These are phyloP conservation scores for Amanita molliuscula DNA, from an alignment of 768 basidiomycete species.

Conservation along the genomic window DNA sequence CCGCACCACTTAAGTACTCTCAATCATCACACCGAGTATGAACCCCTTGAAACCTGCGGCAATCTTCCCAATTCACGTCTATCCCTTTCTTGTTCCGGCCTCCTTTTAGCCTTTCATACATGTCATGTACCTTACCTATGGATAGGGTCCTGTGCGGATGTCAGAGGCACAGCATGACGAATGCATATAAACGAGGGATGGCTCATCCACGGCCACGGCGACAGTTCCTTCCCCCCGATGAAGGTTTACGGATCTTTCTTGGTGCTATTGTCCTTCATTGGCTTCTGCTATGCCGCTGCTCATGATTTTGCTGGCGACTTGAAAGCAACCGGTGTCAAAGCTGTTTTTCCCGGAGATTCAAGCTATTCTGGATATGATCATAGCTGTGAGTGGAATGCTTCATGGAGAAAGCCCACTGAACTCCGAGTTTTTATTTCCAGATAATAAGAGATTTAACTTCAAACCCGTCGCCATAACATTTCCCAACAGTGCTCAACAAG, in stretches of 20 bases:
- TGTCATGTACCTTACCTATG: no score
- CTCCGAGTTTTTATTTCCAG: constrained; percentile 7
- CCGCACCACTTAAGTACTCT: no score
- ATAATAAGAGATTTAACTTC: constrained; percentile 20
- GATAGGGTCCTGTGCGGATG: no score
- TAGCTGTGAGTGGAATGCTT: background rate
- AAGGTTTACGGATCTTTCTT: background rate
- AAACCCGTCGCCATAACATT: constrained; percentile 20
- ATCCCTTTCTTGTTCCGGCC: no score
- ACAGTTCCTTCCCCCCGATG: background rate
- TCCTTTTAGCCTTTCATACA: no score
- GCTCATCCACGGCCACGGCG: no score
- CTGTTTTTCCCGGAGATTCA: constrained; percentile 1
- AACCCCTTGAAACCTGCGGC: no score
- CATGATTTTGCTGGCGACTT: background rate
- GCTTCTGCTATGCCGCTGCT: background rate
- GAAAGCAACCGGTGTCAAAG: background rate
- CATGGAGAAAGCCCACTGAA: background rate
- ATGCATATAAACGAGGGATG: no score
- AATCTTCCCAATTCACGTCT: no score
- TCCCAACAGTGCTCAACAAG: constrained; percentile 18
- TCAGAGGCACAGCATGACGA: no score
- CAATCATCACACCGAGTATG: no score
- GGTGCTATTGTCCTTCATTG: background rate
- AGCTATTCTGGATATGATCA: background rate